These are phyloP conservation scores for Prunus dulcis DNA, from an alignment of 306 rosid genomes.

Conservation along the genomic window DNA sequence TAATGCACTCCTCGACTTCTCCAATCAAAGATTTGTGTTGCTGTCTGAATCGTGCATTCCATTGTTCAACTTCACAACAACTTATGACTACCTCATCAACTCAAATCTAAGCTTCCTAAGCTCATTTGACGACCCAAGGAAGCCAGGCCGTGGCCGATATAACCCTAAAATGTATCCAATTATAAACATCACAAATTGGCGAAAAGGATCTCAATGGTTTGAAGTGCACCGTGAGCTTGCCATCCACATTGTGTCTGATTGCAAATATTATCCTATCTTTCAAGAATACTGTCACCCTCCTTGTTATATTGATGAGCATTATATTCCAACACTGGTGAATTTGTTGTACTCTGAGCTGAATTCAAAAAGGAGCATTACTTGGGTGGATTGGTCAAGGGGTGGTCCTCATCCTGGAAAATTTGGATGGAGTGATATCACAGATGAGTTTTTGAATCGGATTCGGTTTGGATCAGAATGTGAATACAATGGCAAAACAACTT, in stretches of 20 bases:
- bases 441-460: constrained; percentile 45
- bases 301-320: constrained; percentile 65
- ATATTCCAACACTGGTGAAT: constrained; percentile 49
- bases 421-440: constrained; percentile 27
- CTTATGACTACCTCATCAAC: constrained; percentile 37
- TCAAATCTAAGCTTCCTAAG: constrained; percentile 40
- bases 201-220: constrained; percentile 75
- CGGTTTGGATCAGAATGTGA: constrained; percentile 42
- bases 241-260: constrained; percentile 39
- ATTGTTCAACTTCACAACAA: constrained; percentile 49
- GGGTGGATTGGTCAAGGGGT: constrained; percentile 63
- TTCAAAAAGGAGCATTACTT: constrained; percentile 42
- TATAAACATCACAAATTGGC: constrained; percentile 50
- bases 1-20: constrained; percentile 50
- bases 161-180: constrained; percentile 41
- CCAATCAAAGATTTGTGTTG: constrained; percentile 53
- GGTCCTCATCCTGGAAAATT: constrained; percentile 54
- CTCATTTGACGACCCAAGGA: constrained; percentile 41
- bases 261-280: constrained; percentile 40
- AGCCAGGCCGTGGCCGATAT: constrained; percentile 48
- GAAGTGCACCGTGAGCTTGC: constrained; percentile 54
- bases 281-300: constrained; percentile 29
- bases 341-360: constrained; percentile 23
- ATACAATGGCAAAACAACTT: constrained; percentile 38
- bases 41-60: constrained; percentile 73